Evolutionary conservation across 768 basidiomycete species (phyloP).

Genomic region (Panellus pusillus): DNA sequence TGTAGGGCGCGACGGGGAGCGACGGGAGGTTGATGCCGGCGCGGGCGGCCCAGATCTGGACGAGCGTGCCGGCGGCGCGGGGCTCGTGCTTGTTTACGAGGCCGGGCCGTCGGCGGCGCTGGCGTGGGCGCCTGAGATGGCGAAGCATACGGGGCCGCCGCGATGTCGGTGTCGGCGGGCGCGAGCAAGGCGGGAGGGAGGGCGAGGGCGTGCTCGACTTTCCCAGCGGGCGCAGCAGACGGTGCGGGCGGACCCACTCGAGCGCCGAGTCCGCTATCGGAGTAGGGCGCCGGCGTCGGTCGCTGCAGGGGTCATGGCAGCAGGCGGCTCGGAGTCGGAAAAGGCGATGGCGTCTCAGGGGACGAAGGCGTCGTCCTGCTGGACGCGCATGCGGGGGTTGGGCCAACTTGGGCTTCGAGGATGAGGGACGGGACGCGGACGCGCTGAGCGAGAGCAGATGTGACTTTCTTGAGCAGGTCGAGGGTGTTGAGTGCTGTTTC

Average conservation of each 20-base stretch:
- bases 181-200: slow-evolving; percentile 25
- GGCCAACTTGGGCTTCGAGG: slow-evolving; percentile 85
- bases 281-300: no score
- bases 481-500: no score
- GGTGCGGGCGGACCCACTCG: slow-evolving; percentile 82
- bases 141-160: slow-evolving; percentile 26
- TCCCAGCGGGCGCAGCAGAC: slow-evolving; percentile 86
- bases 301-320: slow-evolving; percentile 46
- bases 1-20: slow-evolving; percentile 61
- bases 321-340: slow-evolving; percentile 12
- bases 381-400: slow-evolving; percentile 72
- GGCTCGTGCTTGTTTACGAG: slow-evolving; percentile 65
- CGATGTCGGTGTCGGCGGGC: slow-evolving; percentile 29
- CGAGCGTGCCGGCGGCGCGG: slow-evolving; percentile 61
- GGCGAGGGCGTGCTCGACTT: slow-evolving; percentile 48
- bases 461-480: no score
- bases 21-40: slow-evolving; percentile 58
- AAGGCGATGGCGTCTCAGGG: slow-evolving; percentile 75
- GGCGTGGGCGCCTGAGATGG: slow-evolving; percentile 30
- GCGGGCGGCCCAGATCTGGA: slow-evolving; percentile 65
- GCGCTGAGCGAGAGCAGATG: slow-evolving; percentile 75
- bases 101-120: slow-evolving; percentile 65
- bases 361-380: slow-evolving; percentile 81
- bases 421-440: slow-evolving; percentile 87
- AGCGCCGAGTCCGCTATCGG: no score